Evolutionary conservation across 176 grass and related monocot species (phyloP).

Genomic region (Hordeum marinum): DNA sequence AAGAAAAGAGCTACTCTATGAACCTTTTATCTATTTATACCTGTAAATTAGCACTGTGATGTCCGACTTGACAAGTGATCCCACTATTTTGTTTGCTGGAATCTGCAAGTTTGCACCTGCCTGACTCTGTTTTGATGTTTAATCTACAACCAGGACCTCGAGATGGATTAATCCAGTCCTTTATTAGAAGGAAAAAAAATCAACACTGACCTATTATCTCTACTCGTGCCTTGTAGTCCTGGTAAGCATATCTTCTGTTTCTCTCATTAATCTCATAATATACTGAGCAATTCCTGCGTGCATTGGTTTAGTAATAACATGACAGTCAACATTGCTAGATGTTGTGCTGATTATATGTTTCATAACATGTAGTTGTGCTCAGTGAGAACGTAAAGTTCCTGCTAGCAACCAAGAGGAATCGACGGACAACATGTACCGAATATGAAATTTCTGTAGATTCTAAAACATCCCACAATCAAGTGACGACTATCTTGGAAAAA

Average conservation of each 20-base stretch:
- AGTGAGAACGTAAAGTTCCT: conserved; percentile 77
- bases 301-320: background rate
- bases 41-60: conserved; percentile 78
- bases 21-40: conserved; percentile 22
- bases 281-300: conserved; percentile 5
- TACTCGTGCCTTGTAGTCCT: conserved; percentile 75
- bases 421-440: conserved; percentile 62
- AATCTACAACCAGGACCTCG: conserved; percentile 63
- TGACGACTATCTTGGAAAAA: conserved; percentile 68
- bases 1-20: background rate
- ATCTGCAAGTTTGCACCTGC: conserved; percentile 59
- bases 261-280: background rate
- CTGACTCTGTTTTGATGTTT: conserved; percentile 12
- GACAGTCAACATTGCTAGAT: conserved; percentile 1
- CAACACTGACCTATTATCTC: conserved; percentile 68
- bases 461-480: conserved; percentile 74
- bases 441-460: conserved; percentile 77
- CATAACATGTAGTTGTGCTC: conserved; percentile 59
- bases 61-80: conserved; percentile 59
- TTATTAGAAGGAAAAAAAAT: conserved; percentile 79
- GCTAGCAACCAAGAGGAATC: conserved; percentile 76
- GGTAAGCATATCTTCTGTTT: conserved; percentile 35
- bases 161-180: conserved; percentile 73
- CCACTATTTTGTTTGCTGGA: conserved; percentile 73
- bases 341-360: background rate